phyloP scores from a whole-genome alignment of 331 rosid genomes.

The Acacia pycnantha region DNA sequence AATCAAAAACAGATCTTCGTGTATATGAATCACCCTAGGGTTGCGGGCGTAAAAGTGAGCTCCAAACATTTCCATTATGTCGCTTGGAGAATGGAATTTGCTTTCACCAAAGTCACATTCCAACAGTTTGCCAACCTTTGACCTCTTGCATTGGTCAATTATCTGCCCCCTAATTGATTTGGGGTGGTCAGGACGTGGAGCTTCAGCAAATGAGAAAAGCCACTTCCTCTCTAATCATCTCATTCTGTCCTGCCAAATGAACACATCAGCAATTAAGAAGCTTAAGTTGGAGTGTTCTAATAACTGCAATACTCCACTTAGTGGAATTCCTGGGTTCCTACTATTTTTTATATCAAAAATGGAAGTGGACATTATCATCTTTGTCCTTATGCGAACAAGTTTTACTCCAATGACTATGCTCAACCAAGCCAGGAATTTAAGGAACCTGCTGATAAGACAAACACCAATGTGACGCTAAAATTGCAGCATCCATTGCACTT shows the following conservation, averaged over 20 bases:
- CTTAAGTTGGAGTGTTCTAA: no score
- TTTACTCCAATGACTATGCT: no score
- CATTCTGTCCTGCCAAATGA: constrained; percentile 94
- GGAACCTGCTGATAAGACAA: no score
- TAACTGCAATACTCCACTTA: no score
- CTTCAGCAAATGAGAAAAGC: constrained; percentile 96
- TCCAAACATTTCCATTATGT: constrained; percentile 95
- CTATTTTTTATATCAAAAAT: no score
- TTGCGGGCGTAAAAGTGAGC: constrained; percentile 90
- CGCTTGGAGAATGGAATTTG: constrained; percentile 94
- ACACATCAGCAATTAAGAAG: constrained; percentile 75
- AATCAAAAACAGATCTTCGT: constrained; percentile 92
- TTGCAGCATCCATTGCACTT: no score
- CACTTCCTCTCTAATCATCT: constrained; percentile 78
- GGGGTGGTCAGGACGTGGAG: constrained; percentile 83
- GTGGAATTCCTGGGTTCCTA: no score
- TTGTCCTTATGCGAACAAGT: no score
- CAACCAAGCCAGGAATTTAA: no score
- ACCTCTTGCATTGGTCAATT: constrained; percentile 76
- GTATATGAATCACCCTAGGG: constrained; percentile 99
- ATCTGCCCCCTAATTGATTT: constrained; percentile 91
- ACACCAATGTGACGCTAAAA: no score
- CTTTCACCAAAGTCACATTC: constrained; percentile 99
- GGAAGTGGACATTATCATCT: no score
- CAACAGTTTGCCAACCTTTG: constrained; percentile 75